These are phyloP conservation scores for Geum urbanum DNA, from an alignment of 306 rosid species.

Conservation along the genomic window DNA sequence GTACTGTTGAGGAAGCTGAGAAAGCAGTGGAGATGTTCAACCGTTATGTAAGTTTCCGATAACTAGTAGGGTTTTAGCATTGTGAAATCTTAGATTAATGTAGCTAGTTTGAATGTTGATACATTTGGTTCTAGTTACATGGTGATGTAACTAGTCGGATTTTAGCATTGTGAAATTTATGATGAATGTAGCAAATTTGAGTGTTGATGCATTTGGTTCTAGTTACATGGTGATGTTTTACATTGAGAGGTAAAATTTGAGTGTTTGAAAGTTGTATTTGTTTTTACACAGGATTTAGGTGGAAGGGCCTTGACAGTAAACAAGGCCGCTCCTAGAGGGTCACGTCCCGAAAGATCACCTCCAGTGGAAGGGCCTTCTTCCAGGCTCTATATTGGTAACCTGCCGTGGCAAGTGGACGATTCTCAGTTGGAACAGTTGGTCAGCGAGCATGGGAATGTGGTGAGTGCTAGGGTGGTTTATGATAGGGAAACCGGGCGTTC, in stretches of 20 bases:
- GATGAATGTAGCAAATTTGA: neutral
- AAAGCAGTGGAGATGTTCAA: slow-evolving; percentile 38
- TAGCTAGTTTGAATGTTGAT: slow-evolving; percentile 3
- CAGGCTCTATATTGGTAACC: slow-evolving; percentile 34
- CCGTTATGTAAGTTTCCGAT: slow-evolving; percentile 29
- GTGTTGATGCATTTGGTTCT: neutral
- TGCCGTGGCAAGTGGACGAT: slow-evolving; percentile 60
- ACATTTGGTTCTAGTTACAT: neutral
- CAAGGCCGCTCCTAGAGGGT: slow-evolving; percentile 46
- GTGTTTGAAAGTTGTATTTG: slow-evolving; percentile 9
- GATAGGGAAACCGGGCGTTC: slow-evolving; percentile 81
- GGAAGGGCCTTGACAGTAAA: slow-evolving; percentile 41
- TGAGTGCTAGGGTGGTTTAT: slow-evolving; percentile 51
- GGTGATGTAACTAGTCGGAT: neutral
- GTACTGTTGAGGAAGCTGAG: slow-evolving; percentile 45
- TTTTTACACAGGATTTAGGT: slow-evolving; percentile 26
- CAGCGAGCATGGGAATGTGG: slow-evolving; percentile 77
- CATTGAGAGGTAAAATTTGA: neutral
- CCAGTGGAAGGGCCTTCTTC: slow-evolving; percentile 26
- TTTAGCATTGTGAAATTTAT: neutral
- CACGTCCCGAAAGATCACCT: slow-evolving; percentile 32
- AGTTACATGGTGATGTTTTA: neutral
- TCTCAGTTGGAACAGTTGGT: slow-evolving; percentile 62
- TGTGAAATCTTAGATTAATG: neutral
- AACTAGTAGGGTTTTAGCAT: neutral